Percentiles rank a stretch among this genome's conserved stretches.
phyloP scores from a whole-genome alignment of 441 rosid genomes.

The Daphne laureola region DNA sequence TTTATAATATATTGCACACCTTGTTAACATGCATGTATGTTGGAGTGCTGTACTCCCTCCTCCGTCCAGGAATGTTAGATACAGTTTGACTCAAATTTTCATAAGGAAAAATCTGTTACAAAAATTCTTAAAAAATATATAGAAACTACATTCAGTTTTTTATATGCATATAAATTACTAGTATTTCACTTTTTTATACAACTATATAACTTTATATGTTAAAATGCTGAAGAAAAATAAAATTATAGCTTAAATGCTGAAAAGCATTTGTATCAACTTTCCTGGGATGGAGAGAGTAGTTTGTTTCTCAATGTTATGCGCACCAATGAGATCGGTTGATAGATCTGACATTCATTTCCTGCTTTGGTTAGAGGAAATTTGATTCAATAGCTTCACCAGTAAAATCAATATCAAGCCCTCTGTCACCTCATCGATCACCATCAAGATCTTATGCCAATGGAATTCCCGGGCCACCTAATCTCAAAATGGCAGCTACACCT shows the following conservation, averaged over 20 bases:
- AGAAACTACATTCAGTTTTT: too few species aligned
- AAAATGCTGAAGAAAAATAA: not conserved
- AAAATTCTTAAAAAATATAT: too few species aligned
- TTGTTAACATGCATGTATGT: not conserved
- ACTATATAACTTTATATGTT: too few species aligned
- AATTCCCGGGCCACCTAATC: slow-evolving; percentile 30
- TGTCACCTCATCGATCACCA: slow-evolving; percentile 77
- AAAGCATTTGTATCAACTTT: too few species aligned
- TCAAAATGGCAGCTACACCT: slow-evolving; percentile 71
- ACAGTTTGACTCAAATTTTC: too few species aligned
- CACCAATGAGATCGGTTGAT: not conserved
- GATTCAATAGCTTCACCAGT: slow-evolving; percentile 75
- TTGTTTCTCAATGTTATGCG: not conserved
- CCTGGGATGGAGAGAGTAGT: not conserved
- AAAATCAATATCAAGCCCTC: slow-evolving; percentile 65
- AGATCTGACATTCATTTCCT: not conserved
- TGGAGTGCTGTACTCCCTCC: not conserved
- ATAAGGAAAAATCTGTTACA: too few species aligned
- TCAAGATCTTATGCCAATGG: slow-evolving; percentile 46
- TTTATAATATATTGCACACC: slow-evolving; percentile 10
- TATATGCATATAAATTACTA: too few species aligned
- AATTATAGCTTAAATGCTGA: too few species aligned
- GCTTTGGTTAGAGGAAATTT: slow-evolving; percentile 51
- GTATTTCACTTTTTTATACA: too few species aligned
- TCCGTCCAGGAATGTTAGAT: too few species aligned